Evolutionary conservation across 306 rosid genomes (phyloP).

Genomic region (Benincasa hispida): DNA sequence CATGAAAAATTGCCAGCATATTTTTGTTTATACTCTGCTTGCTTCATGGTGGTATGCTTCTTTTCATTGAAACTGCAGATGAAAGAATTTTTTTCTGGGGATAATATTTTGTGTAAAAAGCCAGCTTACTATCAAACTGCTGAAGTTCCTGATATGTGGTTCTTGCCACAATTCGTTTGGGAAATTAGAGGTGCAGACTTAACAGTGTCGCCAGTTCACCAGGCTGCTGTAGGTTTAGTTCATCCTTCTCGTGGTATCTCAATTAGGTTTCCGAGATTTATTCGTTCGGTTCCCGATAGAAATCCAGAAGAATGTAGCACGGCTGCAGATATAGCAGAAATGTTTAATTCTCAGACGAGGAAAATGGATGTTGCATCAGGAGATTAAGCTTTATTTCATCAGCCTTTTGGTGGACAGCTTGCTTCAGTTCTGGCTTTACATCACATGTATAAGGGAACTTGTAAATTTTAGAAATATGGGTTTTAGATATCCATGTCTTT

Average conservation of each 20-base stretch:
- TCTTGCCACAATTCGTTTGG: conserved; percentile 61
- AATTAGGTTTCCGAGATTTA: conserved; percentile 70
- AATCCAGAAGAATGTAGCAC: conserved; percentile 83
- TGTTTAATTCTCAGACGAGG: conserved; percentile 68
- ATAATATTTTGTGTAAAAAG: conserved; percentile 47
- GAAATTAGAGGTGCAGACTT: conserved; percentile 85
- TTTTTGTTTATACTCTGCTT: neutral
- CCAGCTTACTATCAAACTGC: conserved; percentile 74
- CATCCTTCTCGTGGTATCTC: conserved; percentile 88
- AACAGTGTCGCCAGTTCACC: conserved; percentile 80
- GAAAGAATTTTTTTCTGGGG: conserved; percentile 61
- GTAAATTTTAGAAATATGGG: neutral
- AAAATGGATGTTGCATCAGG: conserved; percentile 57
- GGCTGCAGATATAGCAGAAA: conserved; percentile 51
- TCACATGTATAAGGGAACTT: neutral
- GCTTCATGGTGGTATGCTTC: neutral
- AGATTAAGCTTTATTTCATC: conserved; percentile 12
- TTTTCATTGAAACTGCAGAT: conserved; percentile 39
- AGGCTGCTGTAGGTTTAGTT: conserved; percentile 71
- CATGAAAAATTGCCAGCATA: neutral
- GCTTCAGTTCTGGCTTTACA: neutral
- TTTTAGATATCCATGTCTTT: neutral
- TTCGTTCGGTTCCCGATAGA: conserved; percentile 38
- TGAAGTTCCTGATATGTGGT: conserved; percentile 73
- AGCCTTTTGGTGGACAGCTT: neutral